A percentile compares a stretch with the other conserved stretches of the same genome.
These are phyloP conservation scores for Saprolegnia parasitica DNA, from an alignment of 352 stramenopile species.

Conservation along the genomic window DNA sequence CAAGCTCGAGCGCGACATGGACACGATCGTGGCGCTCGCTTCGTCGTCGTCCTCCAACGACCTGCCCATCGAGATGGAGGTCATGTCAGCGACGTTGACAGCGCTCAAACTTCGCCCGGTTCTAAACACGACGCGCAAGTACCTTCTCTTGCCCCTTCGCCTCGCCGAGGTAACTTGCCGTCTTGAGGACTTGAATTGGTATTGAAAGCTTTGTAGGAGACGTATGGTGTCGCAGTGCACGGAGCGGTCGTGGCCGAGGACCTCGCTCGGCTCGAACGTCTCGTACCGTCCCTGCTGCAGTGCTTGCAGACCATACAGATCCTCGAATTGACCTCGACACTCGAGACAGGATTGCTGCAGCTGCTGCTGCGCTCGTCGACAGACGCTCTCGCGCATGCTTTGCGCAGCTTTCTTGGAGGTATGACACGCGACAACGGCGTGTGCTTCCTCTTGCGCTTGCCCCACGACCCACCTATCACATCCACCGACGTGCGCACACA, in stretches of 20 bases:
- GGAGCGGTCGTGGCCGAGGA: background rate
- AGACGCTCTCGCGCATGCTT: background rate
- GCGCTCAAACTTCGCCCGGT: background rate
- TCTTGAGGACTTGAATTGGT: background rate
- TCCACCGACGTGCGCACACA: background rate
- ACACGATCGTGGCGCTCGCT: background rate
- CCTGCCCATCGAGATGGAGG: background rate
- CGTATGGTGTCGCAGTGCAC: background rate
- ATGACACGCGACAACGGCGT: background rate
- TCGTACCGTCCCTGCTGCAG: background rate
- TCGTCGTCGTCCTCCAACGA: background rate
- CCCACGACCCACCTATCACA: background rate
- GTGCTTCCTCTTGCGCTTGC: background rate
- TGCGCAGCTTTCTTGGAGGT: background rate
- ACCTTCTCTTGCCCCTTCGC: background rate
- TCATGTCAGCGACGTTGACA: background rate
- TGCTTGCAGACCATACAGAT: background rate
- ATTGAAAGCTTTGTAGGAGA: conserved; percentile 2
- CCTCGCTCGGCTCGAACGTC: background rate
- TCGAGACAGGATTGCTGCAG: background rate
- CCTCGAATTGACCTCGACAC: background rate
- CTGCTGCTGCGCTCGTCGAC: background rate
- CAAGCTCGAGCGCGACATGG: background rate
- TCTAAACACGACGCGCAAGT: background rate
- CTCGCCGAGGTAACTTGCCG: background rate